A percentile compares a stretch with the other conserved stretches of the same genome.
These are phyloP conservation scores for Malassezia obtusa DNA, from an alignment of 1,284 basidiomycete species.

Conservation along the genomic window DNA sequence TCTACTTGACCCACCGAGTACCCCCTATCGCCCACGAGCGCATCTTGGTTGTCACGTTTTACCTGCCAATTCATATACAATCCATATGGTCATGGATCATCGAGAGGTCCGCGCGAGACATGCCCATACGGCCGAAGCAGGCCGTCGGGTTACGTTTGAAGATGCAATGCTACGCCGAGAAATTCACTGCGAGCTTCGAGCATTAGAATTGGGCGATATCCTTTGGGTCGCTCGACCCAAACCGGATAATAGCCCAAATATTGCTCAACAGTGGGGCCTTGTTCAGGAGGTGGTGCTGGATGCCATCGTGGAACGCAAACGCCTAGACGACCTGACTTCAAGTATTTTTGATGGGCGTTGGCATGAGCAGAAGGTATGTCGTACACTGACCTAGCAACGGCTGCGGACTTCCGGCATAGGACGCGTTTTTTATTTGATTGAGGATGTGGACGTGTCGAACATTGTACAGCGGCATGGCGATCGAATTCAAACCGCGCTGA, in stretches of 20 bases:
- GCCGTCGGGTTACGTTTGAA: conserved; percentile 19
- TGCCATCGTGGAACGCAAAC: conserved; percentile 55
- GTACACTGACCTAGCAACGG: conserved; percentile 49
- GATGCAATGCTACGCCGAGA: conserved; percentile 36
- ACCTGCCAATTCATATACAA: conserved; percentile 52
- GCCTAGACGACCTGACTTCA: conserved; percentile 53
- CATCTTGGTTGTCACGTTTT: conserved; percentile 29
- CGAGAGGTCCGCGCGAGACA: conserved; percentile 49
- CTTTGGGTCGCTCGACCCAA: conserved; percentile 54
- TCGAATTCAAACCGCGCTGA: conserved; percentile 49
- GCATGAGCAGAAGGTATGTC: conserved; percentile 53
- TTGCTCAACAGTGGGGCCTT: not conserved
- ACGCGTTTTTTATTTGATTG: conserved; percentile 55
- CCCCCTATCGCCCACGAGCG: too few species aligned
- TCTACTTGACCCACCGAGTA: too few species aligned
- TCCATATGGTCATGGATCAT: conserved; percentile 54
- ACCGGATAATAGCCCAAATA: conserved; percentile 32
- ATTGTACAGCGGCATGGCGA: conserved; percentile 37
- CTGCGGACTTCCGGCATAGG: conserved; percentile 52
- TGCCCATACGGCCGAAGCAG: conserved; percentile 9
- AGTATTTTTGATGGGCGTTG: conserved; percentile 55
- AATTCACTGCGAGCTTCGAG: conserved; percentile 51
- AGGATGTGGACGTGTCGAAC: conserved; percentile 51
- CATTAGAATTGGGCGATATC: conserved; percentile 55
- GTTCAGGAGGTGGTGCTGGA: conserved; percentile 53